Base-by-base conservation (phyloP, 2,329 filamentous ascomycete genomes). In the Fusarium sacchari region DNA sequence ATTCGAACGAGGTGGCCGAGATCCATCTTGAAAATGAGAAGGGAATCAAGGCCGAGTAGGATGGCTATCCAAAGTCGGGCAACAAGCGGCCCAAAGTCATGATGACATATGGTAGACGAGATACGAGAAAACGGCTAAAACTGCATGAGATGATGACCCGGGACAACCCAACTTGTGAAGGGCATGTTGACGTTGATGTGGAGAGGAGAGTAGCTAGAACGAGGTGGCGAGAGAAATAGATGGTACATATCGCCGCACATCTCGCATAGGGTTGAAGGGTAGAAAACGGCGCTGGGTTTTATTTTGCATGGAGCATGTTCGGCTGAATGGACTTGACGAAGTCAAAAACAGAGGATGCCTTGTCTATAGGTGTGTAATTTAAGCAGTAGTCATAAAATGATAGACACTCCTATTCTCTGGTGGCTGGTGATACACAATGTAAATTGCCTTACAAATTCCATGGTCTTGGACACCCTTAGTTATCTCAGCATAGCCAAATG, bases 1-100 rank as follows among this genome's bases (percentile, higher is more conserved):
- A 79, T 57, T 86, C 83, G 18, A 84, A 85, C 37, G 84, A 86
- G 44, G 86, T 86, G 12, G 80, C 86, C 13, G 86, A 88, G 76
- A 88, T 88, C 49, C 85, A 86, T 67, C 76, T 88, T 26, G 85
- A 85, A 44, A 84, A 84, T 52, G 82, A 84, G 60, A 79, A 78
- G 70, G 66, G 67, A 58, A 62, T 64, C 52, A 78, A 72, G 57
- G 67, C 64, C 56, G 72, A 77, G 49, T 80, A 75, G 73, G 67
- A 59, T 30, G 52, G 55, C 42, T 68, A 46, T 64, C 66, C 49
- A 49, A 60, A 60, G 47, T 53, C 43, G 37, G 60, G 61, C 39
- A 60, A 69, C 42, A 71, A 73, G 53, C 67, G 52, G 64, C 60
- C 55, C 36, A 55, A 42, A 44, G 50, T 50, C 47, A 52, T 43